These are phyloP conservation scores for Cutaneotrichosporon arboriforme DNA, from an alignment of 1,284 basidiomycete genomes.

Conservation along the genomic window DNA sequence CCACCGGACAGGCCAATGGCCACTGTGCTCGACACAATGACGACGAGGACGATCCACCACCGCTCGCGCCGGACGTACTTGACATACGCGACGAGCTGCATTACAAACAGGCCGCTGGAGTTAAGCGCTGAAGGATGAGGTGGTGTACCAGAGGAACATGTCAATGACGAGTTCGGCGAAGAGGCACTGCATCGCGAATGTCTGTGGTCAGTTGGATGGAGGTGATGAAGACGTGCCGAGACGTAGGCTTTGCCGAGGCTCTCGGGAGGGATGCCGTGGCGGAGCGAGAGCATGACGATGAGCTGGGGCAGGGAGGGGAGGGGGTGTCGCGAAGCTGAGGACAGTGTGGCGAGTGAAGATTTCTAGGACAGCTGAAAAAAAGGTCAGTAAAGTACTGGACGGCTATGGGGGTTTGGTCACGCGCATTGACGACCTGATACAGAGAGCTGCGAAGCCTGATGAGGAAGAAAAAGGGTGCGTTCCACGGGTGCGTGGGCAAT, in stretches of 20 bases:
- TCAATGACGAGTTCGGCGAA: slow-evolving; percentile 21
- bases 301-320: too few relatives aligned
- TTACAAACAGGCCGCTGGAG: slow-evolving; percentile 20
- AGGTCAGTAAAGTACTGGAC: too few relatives aligned
- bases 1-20: neutral
- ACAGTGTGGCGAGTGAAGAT: too few relatives aligned
- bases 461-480: too few relatives aligned
- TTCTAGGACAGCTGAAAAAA: too few relatives aligned
- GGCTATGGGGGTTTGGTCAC: too few relatives aligned
- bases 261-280: too few relatives aligned
- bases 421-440: too few relatives aligned
- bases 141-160: slow-evolving; percentile 19
- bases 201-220: neutral
- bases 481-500: too few relatives aligned
- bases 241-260: neutral
- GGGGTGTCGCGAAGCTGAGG: too few relatives aligned
- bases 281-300: too few relatives aligned
- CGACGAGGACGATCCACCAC: neutral
- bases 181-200: neutral
- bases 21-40: neutral
- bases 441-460: too few relatives aligned
- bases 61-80: neutral
- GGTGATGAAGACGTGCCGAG: neutral
- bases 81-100: slow-evolving; percentile 22
- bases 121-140: neutral